Evolutionary conservation across 1,284 basidiomycete genomes (phyloP).

Genomic region (Schizopora paradoxa): DNA sequence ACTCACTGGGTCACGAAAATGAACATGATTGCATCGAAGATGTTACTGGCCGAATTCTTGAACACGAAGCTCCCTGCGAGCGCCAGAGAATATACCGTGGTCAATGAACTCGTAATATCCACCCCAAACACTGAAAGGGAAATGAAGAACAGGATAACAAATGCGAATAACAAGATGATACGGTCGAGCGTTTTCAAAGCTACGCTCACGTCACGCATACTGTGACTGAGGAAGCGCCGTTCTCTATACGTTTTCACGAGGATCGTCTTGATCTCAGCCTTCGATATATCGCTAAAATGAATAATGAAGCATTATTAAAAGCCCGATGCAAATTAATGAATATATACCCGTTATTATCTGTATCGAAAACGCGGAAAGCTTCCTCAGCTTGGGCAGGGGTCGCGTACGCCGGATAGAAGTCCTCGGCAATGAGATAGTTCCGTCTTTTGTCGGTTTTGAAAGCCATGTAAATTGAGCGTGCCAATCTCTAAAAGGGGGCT

Average conservation of each 20-base stretch:
- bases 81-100: slow-evolving; percentile 61
- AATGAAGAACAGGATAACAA: slow-evolving; percentile 66
- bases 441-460: slow-evolving; percentile 49
- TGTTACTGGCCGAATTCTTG: slow-evolving; percentile 61
- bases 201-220: slow-evolving; percentile 65
- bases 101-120: slow-evolving; percentile 52
- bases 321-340: background rate
- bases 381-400: slow-evolving; percentile 49
- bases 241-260: slow-evolving; percentile 74
- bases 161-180: slow-evolving; percentile 57
- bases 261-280: slow-evolving; percentile 68
- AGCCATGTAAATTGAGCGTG: slow-evolving; percentile 59
- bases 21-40: slow-evolving; percentile 76
- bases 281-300: slow-evolving; percentile 52
- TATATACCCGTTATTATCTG: slow-evolving; percentile 58
- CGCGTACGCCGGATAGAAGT: slow-evolving; percentile 67
- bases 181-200: slow-evolving; percentile 59
- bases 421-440: slow-evolving; percentile 57
- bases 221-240: slow-evolving; percentile 61
- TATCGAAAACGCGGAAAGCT: slow-evolving; percentile 74
- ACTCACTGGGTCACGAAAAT: slow-evolving; percentile 73
- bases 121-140: slow-evolving; percentile 67
- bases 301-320: background rate
- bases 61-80: slow-evolving; percentile 74
- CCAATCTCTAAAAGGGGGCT: slow-evolving; percentile 46